Conservation (phyloP, 305 asterid genomes). For the Ilex paraguariensis region DNA sequence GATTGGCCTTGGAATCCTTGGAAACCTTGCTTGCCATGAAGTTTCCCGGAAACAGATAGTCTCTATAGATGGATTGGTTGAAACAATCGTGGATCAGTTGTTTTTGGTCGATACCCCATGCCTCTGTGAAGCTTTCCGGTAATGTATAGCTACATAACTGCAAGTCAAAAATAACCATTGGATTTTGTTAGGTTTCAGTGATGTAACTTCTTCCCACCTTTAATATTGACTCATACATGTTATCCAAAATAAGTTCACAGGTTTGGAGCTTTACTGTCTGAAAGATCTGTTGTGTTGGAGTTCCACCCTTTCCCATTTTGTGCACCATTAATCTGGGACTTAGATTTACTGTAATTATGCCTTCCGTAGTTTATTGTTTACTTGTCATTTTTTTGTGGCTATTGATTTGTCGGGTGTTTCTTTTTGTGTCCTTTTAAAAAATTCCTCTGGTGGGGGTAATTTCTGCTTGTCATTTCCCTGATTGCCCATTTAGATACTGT, state of each 20-base stretch:
- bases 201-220: too few relatives aligned
- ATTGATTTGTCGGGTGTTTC: too few relatives aligned
- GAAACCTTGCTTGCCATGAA: slow-evolving; percentile 95
- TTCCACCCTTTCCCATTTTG: neutral
- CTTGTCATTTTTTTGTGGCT: too few relatives aligned
- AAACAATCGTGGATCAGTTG: slow-evolving; percentile 61
- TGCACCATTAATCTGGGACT: neutral
- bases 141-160: slow-evolving; percentile 13
- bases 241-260: neutral
- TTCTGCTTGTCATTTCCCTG: too few relatives aligned
- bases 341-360: too few relatives aligned
- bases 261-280: neutral
- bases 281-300: neutral
- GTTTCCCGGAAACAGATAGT: slow-evolving; percentile 44
- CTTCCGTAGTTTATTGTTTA: too few relatives aligned
- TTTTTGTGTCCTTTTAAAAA: too few relatives aligned
- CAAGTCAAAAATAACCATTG: too few relatives aligned
- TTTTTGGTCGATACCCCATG: slow-evolving; percentile 73
- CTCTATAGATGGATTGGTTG: slow-evolving; percentile 60
- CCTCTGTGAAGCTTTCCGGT: slow-evolving; percentile 89
- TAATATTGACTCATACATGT: neutral
- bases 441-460: too few relatives aligned
- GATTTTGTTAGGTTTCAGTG: too few relatives aligned
- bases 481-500: too few relatives aligned
- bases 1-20: slow-evolving; percentile 87